These are phyloP conservation scores for Carex arenaria DNA, from an alignment of 202 grass and related monocot genomes.

Conservation along the genomic window DNA sequence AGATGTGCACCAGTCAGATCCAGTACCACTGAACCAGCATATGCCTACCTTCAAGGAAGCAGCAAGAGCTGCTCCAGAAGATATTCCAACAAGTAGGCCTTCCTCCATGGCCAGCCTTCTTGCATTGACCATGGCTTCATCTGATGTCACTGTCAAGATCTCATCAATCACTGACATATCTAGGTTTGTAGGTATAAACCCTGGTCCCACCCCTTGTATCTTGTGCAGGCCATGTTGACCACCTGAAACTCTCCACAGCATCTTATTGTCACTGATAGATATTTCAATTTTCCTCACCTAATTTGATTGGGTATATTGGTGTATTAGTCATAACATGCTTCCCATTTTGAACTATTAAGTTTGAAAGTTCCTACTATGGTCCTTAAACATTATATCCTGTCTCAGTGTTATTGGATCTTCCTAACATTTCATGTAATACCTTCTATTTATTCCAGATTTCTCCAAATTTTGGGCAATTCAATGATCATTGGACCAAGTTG, in stretches of 20 bases:
- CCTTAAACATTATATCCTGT: not conserved
- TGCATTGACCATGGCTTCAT: slow-evolving; percentile 47
- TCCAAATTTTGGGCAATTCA: not conserved
- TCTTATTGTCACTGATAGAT: not conserved
- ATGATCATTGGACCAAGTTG: not conserved
- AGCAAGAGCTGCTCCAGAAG: slow-evolving; percentile 59
- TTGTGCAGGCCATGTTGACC: slow-evolving; percentile 35
- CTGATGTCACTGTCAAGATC: slow-evolving; percentile 34
- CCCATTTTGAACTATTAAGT: not conserved
- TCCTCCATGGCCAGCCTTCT: slow-evolving; percentile 55
- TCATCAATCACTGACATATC: slow-evolving; percentile 49
- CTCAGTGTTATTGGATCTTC: not conserved
- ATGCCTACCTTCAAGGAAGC: slow-evolving; percentile 45
- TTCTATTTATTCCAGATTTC: not conserved
- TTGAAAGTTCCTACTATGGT: not conserved
- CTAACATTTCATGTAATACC: not conserved
- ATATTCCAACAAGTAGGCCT: slow-evolving; percentile 64
- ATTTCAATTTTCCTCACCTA: not conserved
- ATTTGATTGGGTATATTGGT: not conserved
- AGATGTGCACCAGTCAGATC: not conserved
- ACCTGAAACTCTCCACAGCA: slow-evolving; percentile 22
- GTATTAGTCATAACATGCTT: not conserved
- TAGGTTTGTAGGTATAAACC: slow-evolving; percentile 39
- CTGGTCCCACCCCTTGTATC: slow-evolving; percentile 46
- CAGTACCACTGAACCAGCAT: not conserved